Evolutionary conservation across 345 rosid genomes (phyloP), one percentile per base, ranked within the genome.

Genomic region (Pseudoturritis turrita): DNA sequence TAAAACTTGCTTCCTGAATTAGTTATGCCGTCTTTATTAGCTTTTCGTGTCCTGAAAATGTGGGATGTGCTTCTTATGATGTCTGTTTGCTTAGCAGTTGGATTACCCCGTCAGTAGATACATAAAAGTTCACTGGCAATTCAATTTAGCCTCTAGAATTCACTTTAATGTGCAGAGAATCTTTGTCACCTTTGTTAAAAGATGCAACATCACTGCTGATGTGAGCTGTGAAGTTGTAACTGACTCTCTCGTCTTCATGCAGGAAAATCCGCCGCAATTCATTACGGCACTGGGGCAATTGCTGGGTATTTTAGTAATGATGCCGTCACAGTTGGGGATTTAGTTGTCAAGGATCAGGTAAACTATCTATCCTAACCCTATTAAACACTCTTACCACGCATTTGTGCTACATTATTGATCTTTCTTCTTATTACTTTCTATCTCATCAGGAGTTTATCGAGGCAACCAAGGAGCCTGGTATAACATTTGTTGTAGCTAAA

Each of bases 381-480:
- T 19, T 47, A 15, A 56, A 37, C 71, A 0, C 25, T 63, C 28
- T 7, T 47, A 35, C 37, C 14, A 8, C 6, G 13, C 11, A 17
- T 33, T 11, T 23, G 21, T 62, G 40, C 68, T 43, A 31, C 66
- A 56, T 44, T 0, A 31, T 29, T 50, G 55, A 44, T 39, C 44
- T 68, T 54, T 37, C n/a, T 71, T 33, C 23, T 44, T 54, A 17
- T 19, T 4, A 64, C 53, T 35, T 2, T 52, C 9, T 35, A 26
- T 23, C 50, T 14, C 13, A 21, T 63, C 83, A 95, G 99, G 88
- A 86, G 79, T 95, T 95, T 78, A 95, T 95, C 23, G 99, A 95
- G 80, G 98, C 99, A 66, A 87, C 99, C 41, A 83, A 58, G 62
- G 99, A 95, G 84, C 99, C 97, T 41, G 80, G 99, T 76, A 11